Evolutionary conservation across 2,329 filamentous ascomycete species (phyloP).

Genomic region (Phialophora expanda): DNA sequence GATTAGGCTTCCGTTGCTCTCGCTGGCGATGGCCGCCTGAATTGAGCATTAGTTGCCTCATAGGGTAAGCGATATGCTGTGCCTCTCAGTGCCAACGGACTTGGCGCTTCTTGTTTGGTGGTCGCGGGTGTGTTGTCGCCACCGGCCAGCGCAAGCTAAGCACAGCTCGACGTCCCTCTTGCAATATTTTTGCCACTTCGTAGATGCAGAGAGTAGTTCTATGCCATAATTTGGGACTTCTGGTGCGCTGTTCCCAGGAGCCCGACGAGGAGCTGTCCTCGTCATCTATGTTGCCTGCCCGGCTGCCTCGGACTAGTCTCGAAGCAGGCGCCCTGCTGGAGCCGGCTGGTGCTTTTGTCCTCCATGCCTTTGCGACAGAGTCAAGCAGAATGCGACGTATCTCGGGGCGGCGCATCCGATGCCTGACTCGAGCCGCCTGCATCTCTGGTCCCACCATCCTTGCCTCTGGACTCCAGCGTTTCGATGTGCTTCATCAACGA

Average conservation of each 20-base stretch:
- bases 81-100: too few relatives aligned
- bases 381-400: conserved; percentile 9
- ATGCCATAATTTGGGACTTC: neutral
- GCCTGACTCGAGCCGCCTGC: neutral
- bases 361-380: neutral
- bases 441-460: conserved; percentile 12
- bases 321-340: neutral
- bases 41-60: neutral
- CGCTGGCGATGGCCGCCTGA: neutral
- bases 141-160: neutral
- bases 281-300: conserved; percentile 22
- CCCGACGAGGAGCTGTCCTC: conserved; percentile 21
- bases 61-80: neutral
- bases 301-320: conserved; percentile 7
- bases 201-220: neutral
- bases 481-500: conserved; percentile 27
- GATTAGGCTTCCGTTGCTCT: neutral
- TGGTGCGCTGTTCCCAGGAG: conserved; percentile 5
- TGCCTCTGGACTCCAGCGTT: conserved; percentile 8
- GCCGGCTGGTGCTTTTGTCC: neutral
- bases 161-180: neutral
- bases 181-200: neutral
- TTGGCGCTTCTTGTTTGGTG: too few relatives aligned
- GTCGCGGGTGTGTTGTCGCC: neutral
- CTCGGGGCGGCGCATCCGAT: neutral